Percentiles rank a stretch among this genome's conserved stretches.
These are phyloP conservation scores for Alternaria consortialis DNA, from an alignment of 2,329 filamentous ascomycete genomes.

Conservation along the genomic window DNA sequence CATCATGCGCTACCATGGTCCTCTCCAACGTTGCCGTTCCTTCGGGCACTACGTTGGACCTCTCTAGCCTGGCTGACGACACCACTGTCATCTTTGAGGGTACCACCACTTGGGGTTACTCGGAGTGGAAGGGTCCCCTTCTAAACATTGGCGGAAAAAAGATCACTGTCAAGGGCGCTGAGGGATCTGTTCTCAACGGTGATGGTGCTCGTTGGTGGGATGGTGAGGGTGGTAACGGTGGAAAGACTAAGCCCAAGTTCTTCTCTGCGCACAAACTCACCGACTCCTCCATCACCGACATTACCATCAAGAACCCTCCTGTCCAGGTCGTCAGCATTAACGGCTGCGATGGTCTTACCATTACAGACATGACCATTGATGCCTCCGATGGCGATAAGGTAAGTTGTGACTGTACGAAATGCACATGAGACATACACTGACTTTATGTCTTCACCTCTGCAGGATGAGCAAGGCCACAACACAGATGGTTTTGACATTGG, in stretches of 20 bases:
- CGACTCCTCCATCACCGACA: slow-evolving; percentile 58
- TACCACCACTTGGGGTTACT: slow-evolving; percentile 71
- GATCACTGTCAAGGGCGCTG: slow-evolving; percentile 67
- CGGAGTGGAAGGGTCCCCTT: slow-evolving; percentile 71
- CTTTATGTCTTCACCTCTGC: too few species aligned
- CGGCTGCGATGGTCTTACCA: slow-evolving; percentile 52
- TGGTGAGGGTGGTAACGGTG: slow-evolving; percentile 56
- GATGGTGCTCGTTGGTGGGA: slow-evolving; percentile 65
- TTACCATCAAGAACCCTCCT: slow-evolving; percentile 64
- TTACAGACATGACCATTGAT: slow-evolving; percentile 64
- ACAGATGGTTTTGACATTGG: slow-evolving; percentile 67
- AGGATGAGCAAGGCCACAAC: slow-evolving; percentile 53
- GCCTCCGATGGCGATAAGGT: slow-evolving; percentile 61
- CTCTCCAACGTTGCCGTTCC: slow-evolving; percentile 65
- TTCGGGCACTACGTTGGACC: slow-evolving; percentile 65
- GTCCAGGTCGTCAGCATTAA: slow-evolving; percentile 62
- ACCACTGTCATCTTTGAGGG: slow-evolving; percentile 70
- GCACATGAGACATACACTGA: too few species aligned
- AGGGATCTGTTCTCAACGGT: slow-evolving; percentile 64
- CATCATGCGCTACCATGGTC: slow-evolving; percentile 63
- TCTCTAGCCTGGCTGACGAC: slow-evolving; percentile 61
- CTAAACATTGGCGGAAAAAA: slow-evolving; percentile 66
- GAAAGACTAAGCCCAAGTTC: slow-evolving; percentile 60
- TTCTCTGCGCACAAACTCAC: slow-evolving; percentile 64
- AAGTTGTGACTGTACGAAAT: too few species aligned